Evolutionary conservation across 306 rosid genomes (phyloP), one percentile per base, ranked within the genome.

Genomic region (Mimosa pudica): DNA sequence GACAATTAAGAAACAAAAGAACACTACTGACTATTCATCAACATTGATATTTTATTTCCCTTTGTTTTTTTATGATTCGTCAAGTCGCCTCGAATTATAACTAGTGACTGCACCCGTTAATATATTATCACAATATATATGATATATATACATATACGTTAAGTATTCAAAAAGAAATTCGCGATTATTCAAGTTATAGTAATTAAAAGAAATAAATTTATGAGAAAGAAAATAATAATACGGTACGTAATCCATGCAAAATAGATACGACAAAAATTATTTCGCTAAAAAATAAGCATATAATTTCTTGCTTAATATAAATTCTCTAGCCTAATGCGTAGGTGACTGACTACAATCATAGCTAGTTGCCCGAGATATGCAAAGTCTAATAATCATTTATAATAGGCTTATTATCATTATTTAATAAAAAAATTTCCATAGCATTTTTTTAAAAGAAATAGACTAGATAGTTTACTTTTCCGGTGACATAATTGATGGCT

Each of bases 231-330:
- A 62, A 68, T 9, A 69, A 9, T 14, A n/a, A 45, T 70, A 70
- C 18, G 74, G 57, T 46, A 70, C n/a, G 55, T 46, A 46, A 70
- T 44, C 74, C 57, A 4, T 45, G 74, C 57, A 70, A 69, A 24
- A 70, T 36, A 20, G 49, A 61, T 24, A 45, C 4, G 18, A 70
- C 41, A 5, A 24, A 24, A 45, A 69, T 10, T 24, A 24, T 14
- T 30, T 9, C n/a, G 12, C 52, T 42, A 44, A 10, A 44, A 69
- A 69, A 9, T 10, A 9, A 32, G 36, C 11, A 18, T 0, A 69
- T n/a, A 18, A 3, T 68, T 42, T 36, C 46, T 42, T 17, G n/a
- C 2, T 2, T 66, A 66, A 41, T 68, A 44, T n/a, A 18, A 69
- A 45, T 18, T 69, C 33, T 68, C 52, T 17, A 42, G 52, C n/a